phyloP scores from a whole-genome alignment of 1,139 yeast genomes.

The Candida anutae region DNA sequence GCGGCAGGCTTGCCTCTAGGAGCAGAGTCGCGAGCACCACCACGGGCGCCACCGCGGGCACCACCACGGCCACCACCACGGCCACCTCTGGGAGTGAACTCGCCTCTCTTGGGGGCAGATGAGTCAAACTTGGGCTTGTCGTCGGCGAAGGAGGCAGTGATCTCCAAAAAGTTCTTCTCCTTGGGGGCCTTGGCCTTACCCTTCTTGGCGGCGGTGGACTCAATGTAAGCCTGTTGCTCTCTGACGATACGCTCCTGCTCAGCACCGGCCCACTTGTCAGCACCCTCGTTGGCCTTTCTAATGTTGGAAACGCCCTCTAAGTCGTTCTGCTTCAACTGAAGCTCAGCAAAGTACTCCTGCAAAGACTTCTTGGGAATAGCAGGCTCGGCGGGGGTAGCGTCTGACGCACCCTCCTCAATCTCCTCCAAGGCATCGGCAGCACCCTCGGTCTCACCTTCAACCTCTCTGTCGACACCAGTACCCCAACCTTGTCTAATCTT shows the following conservation, averaged over 20 bases:
- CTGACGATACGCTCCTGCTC: slow-evolving; percentile 63
- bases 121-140: slow-evolving; percentile 14
- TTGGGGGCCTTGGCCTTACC: slow-evolving; percentile 55
- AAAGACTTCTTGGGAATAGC: slow-evolving; percentile 51
- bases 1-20: slow-evolving; percentile 23
- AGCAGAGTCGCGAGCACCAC: slow-evolving; percentile 10
- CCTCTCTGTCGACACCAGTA: slow-evolving; percentile 61
- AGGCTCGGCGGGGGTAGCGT: slow-evolving; percentile 29
- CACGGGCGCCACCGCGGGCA: slow-evolving; percentile 16
- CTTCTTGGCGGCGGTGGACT: slow-evolving; percentile 53
- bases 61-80: slow-evolving; percentile 16
- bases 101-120: slow-evolving; percentile 17
- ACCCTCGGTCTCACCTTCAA: slow-evolving; percentile 58
- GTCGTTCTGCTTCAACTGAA: slow-evolving; percentile 40
- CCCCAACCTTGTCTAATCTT: slow-evolving; percentile 77
- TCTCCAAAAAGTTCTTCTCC: slow-evolving; percentile 62
- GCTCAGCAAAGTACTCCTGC: slow-evolving; percentile 67
- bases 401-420: slow-evolving; percentile 30
- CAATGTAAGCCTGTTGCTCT: slow-evolving; percentile 48
- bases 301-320: slow-evolving; percentile 33
- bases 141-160: slow-evolving; percentile 60
- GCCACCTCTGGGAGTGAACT: slow-evolving; percentile 27
- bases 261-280: slow-evolving; percentile 51
- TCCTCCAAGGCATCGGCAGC: slow-evolving; percentile 52
- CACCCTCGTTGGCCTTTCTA: slow-evolving; percentile 56